These are phyloP conservation scores for Salix udensis DNA, from an alignment of 345 rosid genomes.

Conservation along the genomic window DNA sequence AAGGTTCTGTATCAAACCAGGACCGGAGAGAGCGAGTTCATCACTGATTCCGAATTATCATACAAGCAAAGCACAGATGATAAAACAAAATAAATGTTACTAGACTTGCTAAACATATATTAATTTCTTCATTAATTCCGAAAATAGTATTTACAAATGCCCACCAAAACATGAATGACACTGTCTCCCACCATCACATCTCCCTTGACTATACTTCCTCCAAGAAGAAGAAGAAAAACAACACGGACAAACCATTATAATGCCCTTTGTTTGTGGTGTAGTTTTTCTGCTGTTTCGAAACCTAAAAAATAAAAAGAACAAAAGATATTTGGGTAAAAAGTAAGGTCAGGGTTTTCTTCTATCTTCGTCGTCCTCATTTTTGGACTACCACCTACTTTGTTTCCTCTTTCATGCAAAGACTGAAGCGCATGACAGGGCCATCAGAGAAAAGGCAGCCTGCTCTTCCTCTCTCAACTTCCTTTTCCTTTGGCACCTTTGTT, in stretches of 20 bases:
- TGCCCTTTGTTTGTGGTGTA: too few relatives aligned
- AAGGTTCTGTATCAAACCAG: too few relatives aligned
- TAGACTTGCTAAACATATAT: neutral
- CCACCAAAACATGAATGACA: neutral
- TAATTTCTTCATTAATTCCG: neutral
- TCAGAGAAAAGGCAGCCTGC: constrained; percentile 70
- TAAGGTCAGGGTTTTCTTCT: neutral
- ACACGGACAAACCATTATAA: neutral
- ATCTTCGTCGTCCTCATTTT: neutral
- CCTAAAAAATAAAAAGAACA: neutral
- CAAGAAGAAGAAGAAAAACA: neutral
- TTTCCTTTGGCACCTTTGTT: constrained; percentile 60
- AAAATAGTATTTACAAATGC: neutral
- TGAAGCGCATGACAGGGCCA: constrained; percentile 69
- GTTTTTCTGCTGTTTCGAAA: neutral
- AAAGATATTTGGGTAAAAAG: neutral
- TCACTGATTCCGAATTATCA: too few relatives aligned
- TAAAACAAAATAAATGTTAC: too few relatives aligned
- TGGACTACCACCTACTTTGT: neutral
- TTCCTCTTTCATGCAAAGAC: constrained; percentile 39
- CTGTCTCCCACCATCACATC: neutral
- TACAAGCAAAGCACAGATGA: too few relatives aligned
- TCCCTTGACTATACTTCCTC: neutral
- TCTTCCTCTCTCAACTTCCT: constrained; percentile 65
- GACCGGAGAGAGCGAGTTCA: too few relatives aligned